Conservation (phyloP, 73 alveolate species). For the Stentor coeruleus region DNA sequence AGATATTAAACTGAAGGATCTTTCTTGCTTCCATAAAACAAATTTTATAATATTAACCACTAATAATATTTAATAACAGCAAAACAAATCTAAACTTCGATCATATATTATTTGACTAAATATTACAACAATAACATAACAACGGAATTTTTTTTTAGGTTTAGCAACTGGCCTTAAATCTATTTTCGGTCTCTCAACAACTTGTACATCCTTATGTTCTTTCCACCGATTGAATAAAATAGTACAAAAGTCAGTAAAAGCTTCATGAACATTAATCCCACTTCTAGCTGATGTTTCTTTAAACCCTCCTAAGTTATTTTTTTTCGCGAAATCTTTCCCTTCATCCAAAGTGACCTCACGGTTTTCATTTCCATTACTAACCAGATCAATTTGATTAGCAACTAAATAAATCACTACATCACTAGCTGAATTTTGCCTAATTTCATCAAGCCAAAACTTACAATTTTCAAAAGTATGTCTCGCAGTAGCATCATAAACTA, state of each 20-base stretch:
- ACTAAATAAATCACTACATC: constrained; percentile 30
- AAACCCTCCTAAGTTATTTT: constrained; percentile 19
- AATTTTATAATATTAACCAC: no score
- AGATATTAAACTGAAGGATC: no score
- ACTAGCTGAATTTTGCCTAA: constrained; percentile 12
- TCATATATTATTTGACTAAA: no score
- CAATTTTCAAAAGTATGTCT: constrained; percentile 24
- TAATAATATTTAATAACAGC: no score
- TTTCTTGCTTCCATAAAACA: no score
- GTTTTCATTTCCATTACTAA: constrained; percentile 4
- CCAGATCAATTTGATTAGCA: constrained; percentile 24
- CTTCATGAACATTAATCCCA: constrained; percentile 18
- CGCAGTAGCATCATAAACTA: constrained; percentile 36
- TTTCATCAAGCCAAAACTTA: neutral
- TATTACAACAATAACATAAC: no score
- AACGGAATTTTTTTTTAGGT: no score
- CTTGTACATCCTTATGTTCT: constrained; percentile 8
- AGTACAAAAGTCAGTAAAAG: constrained; percentile 15
- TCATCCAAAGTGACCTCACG: constrained; percentile 7
- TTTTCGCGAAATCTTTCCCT: neutral
- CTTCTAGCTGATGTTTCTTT: constrained; percentile 25
- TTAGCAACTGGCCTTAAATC: no score
- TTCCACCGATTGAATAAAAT: neutral
- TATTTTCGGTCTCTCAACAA: no score
- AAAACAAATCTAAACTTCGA: no score